A percentile compares a stretch with the other conserved stretches of the same genome.
Evolutionary conservation across 768 basidiomycete species (phyloP).

Genomic region (Lentinula aciculospora): DNA sequence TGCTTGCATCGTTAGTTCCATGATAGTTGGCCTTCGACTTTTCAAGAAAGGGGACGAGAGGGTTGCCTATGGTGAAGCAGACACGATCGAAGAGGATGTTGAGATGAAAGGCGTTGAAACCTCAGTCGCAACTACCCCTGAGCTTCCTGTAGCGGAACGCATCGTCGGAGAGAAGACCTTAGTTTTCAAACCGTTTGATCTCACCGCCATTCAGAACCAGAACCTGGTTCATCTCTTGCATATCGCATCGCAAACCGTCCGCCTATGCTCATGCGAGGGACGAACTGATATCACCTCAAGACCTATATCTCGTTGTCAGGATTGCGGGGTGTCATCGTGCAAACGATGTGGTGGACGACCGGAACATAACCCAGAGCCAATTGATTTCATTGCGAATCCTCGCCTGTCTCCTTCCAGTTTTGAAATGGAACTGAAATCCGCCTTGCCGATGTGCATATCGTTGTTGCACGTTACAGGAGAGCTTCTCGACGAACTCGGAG

Average conservation of each 20-base stretch:
- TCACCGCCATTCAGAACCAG: constrained; percentile 45
- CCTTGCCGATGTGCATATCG: constrained; percentile 82
- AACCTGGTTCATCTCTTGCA: constrained; percentile 52
- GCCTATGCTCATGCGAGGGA: constrained; percentile 91
- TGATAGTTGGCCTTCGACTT: constrained; percentile 61
- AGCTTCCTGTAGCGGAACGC: constrained; percentile 35
- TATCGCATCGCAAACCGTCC: constrained; percentile 62
- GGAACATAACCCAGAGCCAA: constrained; percentile 66
- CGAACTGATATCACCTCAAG: constrained; percentile 69
- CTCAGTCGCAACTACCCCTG: background rate
- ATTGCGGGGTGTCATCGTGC: constrained; percentile 79
- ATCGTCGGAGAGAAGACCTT: constrained; percentile 74
- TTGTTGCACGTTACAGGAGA: constrained; percentile 44
- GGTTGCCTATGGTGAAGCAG: constrained; percentile 56
- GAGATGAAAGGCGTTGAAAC: constrained; percentile 45
- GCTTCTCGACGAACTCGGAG: constrained; percentile 47
- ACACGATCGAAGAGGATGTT: constrained; percentile 21
- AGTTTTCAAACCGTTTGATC: constrained; percentile 56
- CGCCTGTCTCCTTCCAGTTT: constrained; percentile 74
- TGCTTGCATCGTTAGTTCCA: constrained; percentile 77
- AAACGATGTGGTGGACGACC: constrained; percentile 86
- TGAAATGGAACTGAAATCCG: constrained; percentile 68
- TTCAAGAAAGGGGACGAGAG: constrained; percentile 63
- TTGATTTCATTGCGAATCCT: constrained; percentile 44
- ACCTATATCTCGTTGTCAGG: constrained; percentile 60